Percentiles rank a stretch among this genome's conserved stretches.
Conservation (phyloP, 139 green algal genomes). For the Chlorella vulgaris region DNA sequence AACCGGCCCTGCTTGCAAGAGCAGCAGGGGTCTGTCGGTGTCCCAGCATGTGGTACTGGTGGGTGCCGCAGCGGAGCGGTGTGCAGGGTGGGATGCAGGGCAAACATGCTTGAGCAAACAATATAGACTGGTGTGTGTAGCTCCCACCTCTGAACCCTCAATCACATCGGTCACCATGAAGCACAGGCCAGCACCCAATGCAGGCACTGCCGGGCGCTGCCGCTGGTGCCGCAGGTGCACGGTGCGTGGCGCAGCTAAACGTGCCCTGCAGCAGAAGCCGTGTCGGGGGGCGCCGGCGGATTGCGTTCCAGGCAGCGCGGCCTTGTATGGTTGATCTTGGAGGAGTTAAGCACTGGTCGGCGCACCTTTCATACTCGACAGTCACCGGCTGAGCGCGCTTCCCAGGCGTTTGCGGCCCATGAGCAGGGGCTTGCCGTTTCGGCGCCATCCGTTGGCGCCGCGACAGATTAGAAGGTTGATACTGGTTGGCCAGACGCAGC, state of each 20-base stretch:
- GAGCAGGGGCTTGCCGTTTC: background rate
- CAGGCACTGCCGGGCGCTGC: background rate
- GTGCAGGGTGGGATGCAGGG: no score
- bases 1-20: slow-evolving; percentile 25
- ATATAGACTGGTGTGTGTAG: background rate
- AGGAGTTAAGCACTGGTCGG: no score
- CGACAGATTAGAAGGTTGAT: no score
- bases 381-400: background rate
- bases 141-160: slow-evolving; percentile 28
- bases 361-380: background rate
- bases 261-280: no score
- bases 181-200: slow-evolving; percentile 27
- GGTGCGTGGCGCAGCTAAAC: background rate
- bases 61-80: no score
- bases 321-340: no score
- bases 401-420: background rate
- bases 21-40: background rate
- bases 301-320: no score
- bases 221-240: background rate
- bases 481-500: no score
- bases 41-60: background rate
- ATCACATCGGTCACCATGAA: slow-evolving; percentile 58
- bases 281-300: no score
- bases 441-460: background rate
- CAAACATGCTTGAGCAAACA: no score